Conservation (phyloP, 768 basidiomycete genomes). For the Lactarius indigo region DNA sequence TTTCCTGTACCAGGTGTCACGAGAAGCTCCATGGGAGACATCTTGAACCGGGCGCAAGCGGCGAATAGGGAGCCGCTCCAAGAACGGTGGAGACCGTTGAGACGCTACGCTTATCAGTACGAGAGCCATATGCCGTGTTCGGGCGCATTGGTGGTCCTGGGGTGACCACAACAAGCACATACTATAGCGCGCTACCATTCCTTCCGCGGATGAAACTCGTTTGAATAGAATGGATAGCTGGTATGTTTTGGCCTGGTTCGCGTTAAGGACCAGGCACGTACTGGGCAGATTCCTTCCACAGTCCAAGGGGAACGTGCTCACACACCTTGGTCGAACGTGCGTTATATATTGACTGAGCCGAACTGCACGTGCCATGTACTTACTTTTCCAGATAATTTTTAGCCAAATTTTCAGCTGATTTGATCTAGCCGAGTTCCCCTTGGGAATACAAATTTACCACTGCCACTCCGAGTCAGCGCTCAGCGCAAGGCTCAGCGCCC, state of each 20-base stretch:
- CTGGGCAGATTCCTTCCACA: neutral
- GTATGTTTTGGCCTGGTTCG: neutral
- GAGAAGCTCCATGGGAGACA: neutral
- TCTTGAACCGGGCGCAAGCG: neutral
- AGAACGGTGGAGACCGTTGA: neutral
- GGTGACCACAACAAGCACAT: neutral
- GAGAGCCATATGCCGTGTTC: neutral
- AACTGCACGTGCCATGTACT: neutral
- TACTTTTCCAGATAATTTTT: neutral
- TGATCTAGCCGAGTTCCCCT: neutral
- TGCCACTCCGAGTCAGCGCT: too few relatives aligned
- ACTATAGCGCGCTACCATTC: neutral
- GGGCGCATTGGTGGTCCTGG: neutral
- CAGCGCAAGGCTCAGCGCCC: too few relatives aligned
- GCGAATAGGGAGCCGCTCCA: neutral
- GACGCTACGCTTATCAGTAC: neutral
- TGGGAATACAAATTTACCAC: too few relatives aligned
- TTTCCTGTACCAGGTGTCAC: neutral
- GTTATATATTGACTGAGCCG: neutral
- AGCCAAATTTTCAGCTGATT: neutral
- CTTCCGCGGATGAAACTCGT: neutral
- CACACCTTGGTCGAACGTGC: slow-evolving; percentile 1
- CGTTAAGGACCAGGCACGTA: neutral
- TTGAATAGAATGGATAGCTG: neutral
- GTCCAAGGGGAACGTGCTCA: neutral